Percentiles rank a stretch among this genome's conserved stretches.
Evolutionary conservation across 257 asterid genomes (phyloP).

Genomic region (Solanum etuberosum): DNA sequence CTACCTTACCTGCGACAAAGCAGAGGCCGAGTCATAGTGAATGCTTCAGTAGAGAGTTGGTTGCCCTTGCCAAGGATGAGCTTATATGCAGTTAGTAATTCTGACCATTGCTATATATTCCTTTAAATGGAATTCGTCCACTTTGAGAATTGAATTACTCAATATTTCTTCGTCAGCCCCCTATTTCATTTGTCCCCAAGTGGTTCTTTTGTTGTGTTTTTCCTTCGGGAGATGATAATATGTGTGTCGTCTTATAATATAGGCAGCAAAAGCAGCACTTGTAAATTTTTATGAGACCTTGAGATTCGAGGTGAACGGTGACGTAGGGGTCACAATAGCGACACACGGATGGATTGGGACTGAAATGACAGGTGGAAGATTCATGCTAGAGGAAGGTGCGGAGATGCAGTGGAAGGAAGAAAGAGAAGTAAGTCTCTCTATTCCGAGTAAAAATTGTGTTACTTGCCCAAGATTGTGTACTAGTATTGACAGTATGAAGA

Average conservation of each 20-base stretch:
- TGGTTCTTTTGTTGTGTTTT: background rate
- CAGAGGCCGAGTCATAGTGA: slow-evolving; percentile 67
- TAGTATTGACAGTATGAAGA: background rate
- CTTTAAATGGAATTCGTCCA: background rate
- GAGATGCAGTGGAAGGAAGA: slow-evolving; percentile 99
- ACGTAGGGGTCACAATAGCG: slow-evolving; percentile 74
- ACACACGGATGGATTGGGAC: slow-evolving; percentile 92
- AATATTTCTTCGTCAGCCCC: background rate
- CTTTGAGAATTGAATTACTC: background rate
- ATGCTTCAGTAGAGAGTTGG: slow-evolving; percentile 88
- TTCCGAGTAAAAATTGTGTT: background rate
- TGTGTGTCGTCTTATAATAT: background rate
- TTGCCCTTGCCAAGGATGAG: slow-evolving; percentile 95
- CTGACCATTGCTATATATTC: background rate
- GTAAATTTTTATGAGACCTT: slow-evolving; percentile 77
- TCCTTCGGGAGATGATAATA: background rate
- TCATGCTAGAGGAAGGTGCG: slow-evolving; percentile 89
- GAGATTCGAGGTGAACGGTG: slow-evolving; percentile 63
- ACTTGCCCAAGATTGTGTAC: background rate
- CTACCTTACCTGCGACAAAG: slow-evolving; percentile 65
- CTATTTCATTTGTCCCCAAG: background rate
- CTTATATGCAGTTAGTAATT: slow-evolving; percentile 59
- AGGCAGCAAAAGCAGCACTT: slow-evolving; percentile 90
- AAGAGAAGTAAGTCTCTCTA: slow-evolving; percentile 41
- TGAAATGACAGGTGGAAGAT: slow-evolving; percentile 58